Conservation (phyloP, 805 yeast genomes). For the Yarrowia sp. region DNA sequence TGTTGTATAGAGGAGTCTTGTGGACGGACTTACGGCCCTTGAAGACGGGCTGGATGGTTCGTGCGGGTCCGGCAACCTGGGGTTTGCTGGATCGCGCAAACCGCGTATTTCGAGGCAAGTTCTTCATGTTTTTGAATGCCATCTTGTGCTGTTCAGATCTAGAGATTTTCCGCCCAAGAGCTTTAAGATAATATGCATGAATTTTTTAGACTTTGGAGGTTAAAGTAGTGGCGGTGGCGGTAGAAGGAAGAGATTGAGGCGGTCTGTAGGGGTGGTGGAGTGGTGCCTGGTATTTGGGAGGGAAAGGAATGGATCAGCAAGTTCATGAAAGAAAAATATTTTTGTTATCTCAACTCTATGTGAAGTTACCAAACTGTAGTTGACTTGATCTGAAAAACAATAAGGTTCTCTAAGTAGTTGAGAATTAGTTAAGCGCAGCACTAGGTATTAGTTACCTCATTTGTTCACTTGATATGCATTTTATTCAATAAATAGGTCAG, state of each 20-base stretch:
- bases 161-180: background rate
- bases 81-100: constrained; percentile 17
- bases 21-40: constrained; percentile 12
- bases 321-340: too few species aligned
- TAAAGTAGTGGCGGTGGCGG: constrained; percentile 12
- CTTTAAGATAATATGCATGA: constrained; percentile 15
- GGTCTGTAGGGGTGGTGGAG: too few species aligned
- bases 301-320: too few species aligned
- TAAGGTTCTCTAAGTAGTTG: too few species aligned
- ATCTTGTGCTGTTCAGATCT: constrained; percentile 17
- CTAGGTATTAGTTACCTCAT: too few species aligned
- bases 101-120: constrained; percentile 1
- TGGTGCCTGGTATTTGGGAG: too few species aligned
- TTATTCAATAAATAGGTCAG: constrained; percentile 1
- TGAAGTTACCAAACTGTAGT: too few species aligned
- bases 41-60: constrained; percentile 25
- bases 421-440: too few species aligned
- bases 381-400: too few species aligned
- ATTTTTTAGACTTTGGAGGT: constrained; percentile 5
- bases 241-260: background rate
- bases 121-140: constrained; percentile 26
- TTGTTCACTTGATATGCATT: background rate
- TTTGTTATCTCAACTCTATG: too few species aligned
- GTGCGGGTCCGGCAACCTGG: constrained; percentile 20
- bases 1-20: constrained; percentile 34